These are phyloP conservation scores for Apostasia ramifera DNA, from an alignment of 106 monocot species.

Conservation along the genomic window DNA sequence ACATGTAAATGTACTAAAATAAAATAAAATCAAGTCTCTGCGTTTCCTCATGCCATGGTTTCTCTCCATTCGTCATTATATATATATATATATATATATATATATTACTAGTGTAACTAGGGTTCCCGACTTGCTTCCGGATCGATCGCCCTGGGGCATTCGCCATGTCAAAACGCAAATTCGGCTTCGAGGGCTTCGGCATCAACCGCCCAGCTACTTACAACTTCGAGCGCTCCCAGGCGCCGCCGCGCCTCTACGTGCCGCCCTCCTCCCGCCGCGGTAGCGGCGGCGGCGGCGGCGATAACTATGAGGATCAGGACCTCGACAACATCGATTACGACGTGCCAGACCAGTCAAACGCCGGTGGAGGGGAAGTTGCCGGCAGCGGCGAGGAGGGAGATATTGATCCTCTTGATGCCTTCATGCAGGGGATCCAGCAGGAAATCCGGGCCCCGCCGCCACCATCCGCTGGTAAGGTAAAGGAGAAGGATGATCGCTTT, in stretches of 20 bases:
- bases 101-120: not conserved
- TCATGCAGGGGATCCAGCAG: conserved; percentile 91
- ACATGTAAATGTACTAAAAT: no score
- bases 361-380: not conserved
- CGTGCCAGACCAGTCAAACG: conserved; percentile 11
- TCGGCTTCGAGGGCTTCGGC: conserved; percentile 94
- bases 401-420: conserved; percentile 93
- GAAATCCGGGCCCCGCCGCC: conserved; percentile 57
- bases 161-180: conserved; percentile 88
- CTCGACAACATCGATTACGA: conserved; percentile 83
- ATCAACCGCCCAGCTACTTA: conserved; percentile 72
- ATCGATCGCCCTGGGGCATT: not conserved
- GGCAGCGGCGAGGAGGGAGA: conserved; percentile 34
- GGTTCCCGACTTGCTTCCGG: not conserved
- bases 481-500: conserved; percentile 32
- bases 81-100: not conserved
- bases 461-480: conserved; percentile 12
- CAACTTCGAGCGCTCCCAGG: conserved; percentile 72
- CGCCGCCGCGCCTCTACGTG: conserved; percentile 73
- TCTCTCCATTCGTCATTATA: not conserved
- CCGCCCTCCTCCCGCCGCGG: conserved; percentile 47
- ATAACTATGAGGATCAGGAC: conserved; percentile 62
- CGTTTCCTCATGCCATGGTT: not conserved
- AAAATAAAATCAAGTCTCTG: not conserved
- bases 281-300: conserved; percentile 9